These are phyloP conservation scores for Xylaria castorea DNA, from an alignment of 495 filamentous ascomycete genomes.

Conservation along the genomic window DNA sequence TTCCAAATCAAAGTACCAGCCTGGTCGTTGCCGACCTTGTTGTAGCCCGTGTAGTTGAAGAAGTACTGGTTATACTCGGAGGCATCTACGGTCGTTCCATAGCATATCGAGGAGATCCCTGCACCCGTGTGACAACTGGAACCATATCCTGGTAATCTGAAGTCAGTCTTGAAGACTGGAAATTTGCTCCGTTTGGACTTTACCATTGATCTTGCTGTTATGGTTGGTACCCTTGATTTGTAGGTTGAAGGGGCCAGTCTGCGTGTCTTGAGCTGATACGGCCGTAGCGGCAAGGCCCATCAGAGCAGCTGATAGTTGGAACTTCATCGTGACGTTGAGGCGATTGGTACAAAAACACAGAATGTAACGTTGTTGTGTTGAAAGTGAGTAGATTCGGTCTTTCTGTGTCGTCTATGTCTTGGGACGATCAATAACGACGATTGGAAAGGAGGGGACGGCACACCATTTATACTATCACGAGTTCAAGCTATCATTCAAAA, in stretches of 20 bases:
- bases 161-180: background rate
- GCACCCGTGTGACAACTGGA: conserved; percentile 63
- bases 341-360: background rate
- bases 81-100: conserved; percentile 28
- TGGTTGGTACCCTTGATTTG: conserved; percentile 37
- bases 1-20: conserved; percentile 52
- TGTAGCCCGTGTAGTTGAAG: conserved; percentile 51
- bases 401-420: background rate
- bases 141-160: conserved; percentile 45
- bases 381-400: background rate
- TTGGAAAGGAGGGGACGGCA: background rate
- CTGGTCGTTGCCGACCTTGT: conserved; percentile 31
- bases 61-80: conserved; percentile 35
- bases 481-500: background rate
- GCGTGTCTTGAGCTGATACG: conserved; percentile 45
- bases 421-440: background rate
- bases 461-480: conserved; percentile 10
- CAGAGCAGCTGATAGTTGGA: conserved; percentile 37
- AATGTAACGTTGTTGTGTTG: background rate
- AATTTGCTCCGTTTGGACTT: conserved; percentile 34
- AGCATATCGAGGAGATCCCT: conserved; percentile 59
- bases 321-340: conserved; percentile 38
- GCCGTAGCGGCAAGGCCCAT: conserved; percentile 38
- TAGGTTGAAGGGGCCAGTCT: conserved; percentile 52
- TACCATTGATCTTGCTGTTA: conserved; percentile 40